Evolutionary conservation across 2,329 filamentous ascomycete genomes (phyloP).

Genomic region (Diplodia corticola): DNA sequence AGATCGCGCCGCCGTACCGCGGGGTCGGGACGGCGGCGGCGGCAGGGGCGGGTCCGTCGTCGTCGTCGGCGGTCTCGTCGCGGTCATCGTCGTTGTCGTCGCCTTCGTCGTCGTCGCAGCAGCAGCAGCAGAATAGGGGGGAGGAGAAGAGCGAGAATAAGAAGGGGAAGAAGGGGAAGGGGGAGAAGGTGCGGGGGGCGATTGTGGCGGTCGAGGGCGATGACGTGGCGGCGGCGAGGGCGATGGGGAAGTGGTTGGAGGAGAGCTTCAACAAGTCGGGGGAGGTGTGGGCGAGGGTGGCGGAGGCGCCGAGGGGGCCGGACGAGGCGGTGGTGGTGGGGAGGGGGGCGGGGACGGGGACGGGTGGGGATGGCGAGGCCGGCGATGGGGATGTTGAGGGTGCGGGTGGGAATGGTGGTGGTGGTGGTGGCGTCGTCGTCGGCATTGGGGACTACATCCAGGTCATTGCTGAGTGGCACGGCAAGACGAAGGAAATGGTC

Average conservation of each 20-base stretch:
- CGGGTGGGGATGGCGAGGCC: neutral
- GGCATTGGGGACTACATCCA: conserved; percentile 61
- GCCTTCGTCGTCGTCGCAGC: conserved; percentile 18
- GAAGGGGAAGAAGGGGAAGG: neutral
- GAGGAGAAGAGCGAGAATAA: no score
- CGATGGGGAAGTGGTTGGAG: conserved; percentile 66
- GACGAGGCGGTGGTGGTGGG: conserved; percentile 31
- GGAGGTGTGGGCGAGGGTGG: conserved; percentile 52
- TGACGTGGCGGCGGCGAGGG: conserved; percentile 61
- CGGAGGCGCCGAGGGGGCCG: conserved; percentile 50
- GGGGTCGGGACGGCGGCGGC: neutral
- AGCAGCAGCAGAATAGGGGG: neutral
- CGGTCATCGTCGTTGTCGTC: conserved; percentile 19
- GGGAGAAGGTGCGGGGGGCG: conserved; percentile 63
- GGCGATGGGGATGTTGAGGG: conserved; percentile 18
- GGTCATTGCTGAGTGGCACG: conserved; percentile 72
- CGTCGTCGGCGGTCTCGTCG: neutral
- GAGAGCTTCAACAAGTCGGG: conserved; percentile 54
- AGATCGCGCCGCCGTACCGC: conserved; percentile 66
- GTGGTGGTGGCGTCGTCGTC: conserved; percentile 21
- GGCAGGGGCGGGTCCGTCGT: no score
- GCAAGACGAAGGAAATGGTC: conserved; percentile 69
- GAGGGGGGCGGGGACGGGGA: neutral
- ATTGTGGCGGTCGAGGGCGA: conserved; percentile 83
- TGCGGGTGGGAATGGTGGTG: neutral